These are phyloP conservation scores for Diplodia seriata DNA, from an alignment of 2,329 filamentous ascomycete species.

Conservation along the genomic window DNA sequence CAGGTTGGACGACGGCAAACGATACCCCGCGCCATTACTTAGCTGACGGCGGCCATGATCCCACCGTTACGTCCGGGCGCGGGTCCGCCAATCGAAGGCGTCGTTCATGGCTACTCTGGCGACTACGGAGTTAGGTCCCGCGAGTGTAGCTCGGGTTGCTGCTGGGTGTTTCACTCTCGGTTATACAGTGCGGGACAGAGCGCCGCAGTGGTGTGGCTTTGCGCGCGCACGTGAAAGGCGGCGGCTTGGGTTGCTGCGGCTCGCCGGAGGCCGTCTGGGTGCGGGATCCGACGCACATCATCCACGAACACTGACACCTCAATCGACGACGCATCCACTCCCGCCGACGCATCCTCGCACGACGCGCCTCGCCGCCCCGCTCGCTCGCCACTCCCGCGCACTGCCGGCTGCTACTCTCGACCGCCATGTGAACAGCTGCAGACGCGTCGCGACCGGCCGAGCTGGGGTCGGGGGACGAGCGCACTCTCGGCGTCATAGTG, in stretches of 20 bases:
- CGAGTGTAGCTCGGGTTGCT: no score
- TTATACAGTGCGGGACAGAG: not conserved
- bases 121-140: no score
- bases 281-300: conserved; percentile 20
- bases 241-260: not conserved
- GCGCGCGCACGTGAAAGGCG: not conserved
- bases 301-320: not conserved
- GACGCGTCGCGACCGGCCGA: not conserved
- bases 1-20: not conserved
- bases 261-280: not conserved
- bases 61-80: not conserved
- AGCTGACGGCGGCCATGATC: conserved; percentile 9
- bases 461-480: not conserved
- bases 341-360: not conserved
- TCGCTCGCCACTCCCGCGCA: not conserved
- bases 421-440: not conserved
- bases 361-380: not conserved
- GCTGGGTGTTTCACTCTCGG: not conserved
- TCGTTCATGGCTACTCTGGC: no score
- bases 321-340: not conserved
- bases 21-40: conserved; percentile 10
- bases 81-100: not conserved
- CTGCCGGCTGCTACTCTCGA: not conserved
- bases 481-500: conserved; percentile 1
- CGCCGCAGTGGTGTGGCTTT: not conserved